A percentile compares a stretch with the other conserved stretches of the same genome.
phyloP scores from a whole-genome alignment of 1,139 yeast species.

The Saccharomyces hybrid region DNA sequence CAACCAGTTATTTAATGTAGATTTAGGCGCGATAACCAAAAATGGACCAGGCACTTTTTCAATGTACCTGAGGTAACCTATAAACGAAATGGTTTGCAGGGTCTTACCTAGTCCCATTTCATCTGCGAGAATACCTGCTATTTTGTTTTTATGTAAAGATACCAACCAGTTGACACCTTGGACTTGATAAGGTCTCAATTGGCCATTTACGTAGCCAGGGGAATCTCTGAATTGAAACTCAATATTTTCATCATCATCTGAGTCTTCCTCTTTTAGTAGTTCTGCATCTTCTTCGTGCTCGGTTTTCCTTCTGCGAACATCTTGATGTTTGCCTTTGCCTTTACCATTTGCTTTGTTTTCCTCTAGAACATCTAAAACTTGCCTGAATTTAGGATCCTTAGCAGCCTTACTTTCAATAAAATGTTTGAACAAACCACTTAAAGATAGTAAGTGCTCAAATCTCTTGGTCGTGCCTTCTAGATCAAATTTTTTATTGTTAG shows the following conservation, averaged over 20 bases:
- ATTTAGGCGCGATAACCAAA: constrained; percentile 86
- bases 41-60: constrained; percentile 84
- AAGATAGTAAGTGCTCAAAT: constrained; percentile 71
- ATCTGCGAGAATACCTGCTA: constrained; percentile 90
- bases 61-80: constrained; percentile 77
- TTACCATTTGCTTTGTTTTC: constrained; percentile 25
- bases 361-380: constrained; percentile 50
- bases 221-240: constrained; percentile 34
- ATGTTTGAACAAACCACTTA: constrained; percentile 80
- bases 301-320: constrained; percentile 49
- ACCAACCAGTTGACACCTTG: constrained; percentile 93
- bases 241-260: constrained; percentile 35
- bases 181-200: constrained; percentile 70
- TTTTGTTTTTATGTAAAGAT: constrained; percentile 67
- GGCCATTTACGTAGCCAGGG: constrained; percentile 66
- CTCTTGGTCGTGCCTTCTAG: constrained; percentile 67
- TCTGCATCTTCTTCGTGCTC: constrained; percentile 93
- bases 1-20: constrained; percentile 92
- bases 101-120: constrained; percentile 98
- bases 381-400: constrained; percentile 58
- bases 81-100: constrained; percentile 81
- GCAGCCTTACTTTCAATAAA: constrained; percentile 78
- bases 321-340: constrained; percentile 26
- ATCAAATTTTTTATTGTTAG: constrained; percentile 47
- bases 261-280: constrained; percentile 69